Base-by-base conservation (phyloP, 108 stramenopile genomes). In the Cyclotella choctawhatcheeana region DNA sequence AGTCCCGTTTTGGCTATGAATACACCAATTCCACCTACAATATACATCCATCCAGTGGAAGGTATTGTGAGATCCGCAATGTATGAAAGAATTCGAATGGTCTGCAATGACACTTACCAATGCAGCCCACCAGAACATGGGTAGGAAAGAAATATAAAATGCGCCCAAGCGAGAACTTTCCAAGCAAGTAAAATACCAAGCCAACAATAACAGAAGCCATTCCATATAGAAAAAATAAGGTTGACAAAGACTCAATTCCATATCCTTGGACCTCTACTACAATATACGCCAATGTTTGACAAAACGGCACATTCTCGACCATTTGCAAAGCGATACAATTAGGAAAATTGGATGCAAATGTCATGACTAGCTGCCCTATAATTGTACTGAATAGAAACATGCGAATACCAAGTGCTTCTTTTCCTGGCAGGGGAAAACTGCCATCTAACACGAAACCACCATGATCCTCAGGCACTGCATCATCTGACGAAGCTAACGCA, bases 241-340 rank as follows among this genome's bases (percentile, higher is more conserved):
- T 93, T 5, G 89, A 83, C 32, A 96, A 40, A 2, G 92, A 86
- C 27, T 89, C 89, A 25, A 45, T 71, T 20, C 86, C 88, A 45
- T 79, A 87, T 8, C 91, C 93, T 60, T 89, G 88, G 27, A 80
- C 45, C 61, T 64, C 26, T 34, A 86, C 81, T 30, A 85, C 89
- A 34, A 88, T 88, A 17, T 76, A 22, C 5, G 88, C 67, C 31
- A 94, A 73, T n/a, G 73, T 73, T 32, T 89, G 86, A 59, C 71
- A 84, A 60, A 94, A 94, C 12, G 90, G 90, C 2, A 92, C 88
- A 63, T 94, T 94, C 70, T 94, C 93, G 4, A 94, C 88, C 93
- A 94, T 92, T 67, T 90, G 88, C 31, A 91, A 64, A 13, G 86
- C 90, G 43, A 89, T 75, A 17, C 88, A 77, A 81, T 84, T 85